These are phyloP conservation scores for Begonia masoniana DNA, from an alignment of 306 rosid species.

Conservation along the genomic window DNA sequence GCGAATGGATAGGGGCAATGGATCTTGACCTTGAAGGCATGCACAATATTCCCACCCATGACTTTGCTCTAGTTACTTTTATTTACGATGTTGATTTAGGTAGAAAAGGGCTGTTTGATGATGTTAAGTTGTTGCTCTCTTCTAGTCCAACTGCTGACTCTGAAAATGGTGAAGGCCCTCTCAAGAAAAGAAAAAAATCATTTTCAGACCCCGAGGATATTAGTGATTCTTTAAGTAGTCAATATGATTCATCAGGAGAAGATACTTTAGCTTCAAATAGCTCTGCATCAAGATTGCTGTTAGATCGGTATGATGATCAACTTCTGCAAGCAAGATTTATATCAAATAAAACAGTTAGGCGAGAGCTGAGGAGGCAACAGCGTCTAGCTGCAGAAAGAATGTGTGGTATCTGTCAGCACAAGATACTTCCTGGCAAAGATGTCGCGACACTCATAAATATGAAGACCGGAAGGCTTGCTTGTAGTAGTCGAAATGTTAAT, in stretches of 20 bases:
- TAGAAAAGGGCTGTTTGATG: slow-evolving; percentile 42
- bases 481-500: slow-evolving; percentile 67
- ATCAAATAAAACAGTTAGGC: slow-evolving; percentile 53
- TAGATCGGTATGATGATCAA: slow-evolving; percentile 35
- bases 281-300: slow-evolving; percentile 23
- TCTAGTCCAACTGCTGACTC: slow-evolving; percentile 26
- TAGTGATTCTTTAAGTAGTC: slow-evolving; percentile 35
- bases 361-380: slow-evolving; percentile 62
- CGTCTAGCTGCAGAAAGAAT: slow-evolving; percentile 67
- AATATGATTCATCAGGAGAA: slow-evolving; percentile 48
- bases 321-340: slow-evolving; percentile 37
- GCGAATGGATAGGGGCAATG: slow-evolving; percentile 77
- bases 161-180: slow-evolving; percentile 18
- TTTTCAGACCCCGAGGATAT: slow-evolving; percentile 45
- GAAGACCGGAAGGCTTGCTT: slow-evolving; percentile 65
- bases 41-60: slow-evolving; percentile 35
- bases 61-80: slow-evolving; percentile 53
- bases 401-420: slow-evolving; percentile 84
- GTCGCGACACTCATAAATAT: slow-evolving; percentile 69
- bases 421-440: slow-evolving; percentile 90
- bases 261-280: slow-evolving; percentile 40
- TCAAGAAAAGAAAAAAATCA: slow-evolving; percentile 43
- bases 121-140: slow-evolving; percentile 32
- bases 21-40: slow-evolving; percentile 13
- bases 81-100: slow-evolving; percentile 56